Evolutionary conservation across 2,329 filamentous ascomycete genomes (phyloP).

Genomic region (Exophiala xenobiotica): DNA sequence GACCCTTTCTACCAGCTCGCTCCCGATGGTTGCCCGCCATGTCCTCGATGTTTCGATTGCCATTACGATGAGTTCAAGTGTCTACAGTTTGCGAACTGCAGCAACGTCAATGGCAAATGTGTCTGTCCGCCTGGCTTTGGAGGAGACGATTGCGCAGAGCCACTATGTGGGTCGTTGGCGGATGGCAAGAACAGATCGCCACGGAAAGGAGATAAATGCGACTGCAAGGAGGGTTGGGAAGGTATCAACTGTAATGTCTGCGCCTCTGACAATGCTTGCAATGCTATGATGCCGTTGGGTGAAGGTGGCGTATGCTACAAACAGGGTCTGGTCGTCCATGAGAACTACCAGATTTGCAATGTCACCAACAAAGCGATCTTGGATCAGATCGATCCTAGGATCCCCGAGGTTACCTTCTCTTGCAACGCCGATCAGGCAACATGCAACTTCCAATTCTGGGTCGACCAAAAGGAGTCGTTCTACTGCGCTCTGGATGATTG

Average conservation of each 20-base stretch:
- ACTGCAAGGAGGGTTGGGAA: slow-evolving; percentile 89
- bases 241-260: slow-evolving; percentile 99
- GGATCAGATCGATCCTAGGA: slow-evolving; percentile 76
- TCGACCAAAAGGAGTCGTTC: slow-evolving; percentile 90
- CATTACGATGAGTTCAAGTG: slow-evolving; percentile 89
- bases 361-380: slow-evolving; percentile 95
- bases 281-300: slow-evolving; percentile 79
- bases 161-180: slow-evolving; percentile 85
- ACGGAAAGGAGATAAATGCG: slow-evolving; percentile 64
- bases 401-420: slow-evolving; percentile 91
- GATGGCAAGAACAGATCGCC: slow-evolving; percentile 76
- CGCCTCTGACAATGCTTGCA: slow-evolving; percentile 76
- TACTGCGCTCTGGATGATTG: slow-evolving; percentile 89
- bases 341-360: slow-evolving; percentile 97
- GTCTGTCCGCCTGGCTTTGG: slow-evolving; percentile 89
- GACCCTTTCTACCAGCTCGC: slow-evolving; percentile 63
- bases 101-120: slow-evolving; percentile 88
- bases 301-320: slow-evolving; percentile 88
- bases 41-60: slow-evolving; percentile 81
- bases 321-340: slow-evolving; percentile 82
- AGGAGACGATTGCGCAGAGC: slow-evolving; percentile 87
- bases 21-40: slow-evolving; percentile 57
- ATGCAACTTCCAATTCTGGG: slow-evolving; percentile 99
- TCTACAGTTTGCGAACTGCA: slow-evolving; percentile 85
- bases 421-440: slow-evolving; percentile 72